Percentiles rank a stretch among this genome's conserved stretches.
Evolutionary conservation across 2,329 filamentous ascomycete genomes (phyloP).

Genomic region (Talaromyces sp.): DNA sequence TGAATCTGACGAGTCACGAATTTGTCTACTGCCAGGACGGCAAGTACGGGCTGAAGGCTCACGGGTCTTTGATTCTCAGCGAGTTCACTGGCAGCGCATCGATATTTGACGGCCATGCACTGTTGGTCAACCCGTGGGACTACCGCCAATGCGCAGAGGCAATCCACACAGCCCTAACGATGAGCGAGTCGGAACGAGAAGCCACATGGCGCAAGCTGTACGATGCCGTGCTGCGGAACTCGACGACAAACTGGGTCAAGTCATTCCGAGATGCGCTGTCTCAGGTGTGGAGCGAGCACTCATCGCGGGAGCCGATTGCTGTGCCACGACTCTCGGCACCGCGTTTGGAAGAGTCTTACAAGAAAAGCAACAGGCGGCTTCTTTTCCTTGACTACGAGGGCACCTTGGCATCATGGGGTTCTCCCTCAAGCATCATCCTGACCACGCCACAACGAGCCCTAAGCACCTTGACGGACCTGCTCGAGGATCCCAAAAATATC

Average conservation of each 20-base stretch:
- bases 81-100: slow-evolving; percentile 92
- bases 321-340: slow-evolving; percentile 76
- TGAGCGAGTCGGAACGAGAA: slow-evolving; percentile 68
- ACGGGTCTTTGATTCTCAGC: slow-evolving; percentile 83
- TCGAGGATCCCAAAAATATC: slow-evolving; percentile 72
- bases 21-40: slow-evolving; percentile 92
- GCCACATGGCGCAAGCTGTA: slow-evolving; percentile 69
- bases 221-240: slow-evolving; percentile 69
- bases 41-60: slow-evolving; percentile 64
- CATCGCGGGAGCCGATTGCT: slow-evolving; percentile 74
- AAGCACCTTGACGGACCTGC: slow-evolving; percentile 73
- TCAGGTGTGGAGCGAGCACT: slow-evolving; percentile 75
- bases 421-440: slow-evolving; percentile 75
- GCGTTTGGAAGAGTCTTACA: slow-evolving; percentile 61
- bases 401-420: slow-evolving; percentile 81
- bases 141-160: slow-evolving; percentile 82
- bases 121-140: slow-evolving; percentile 93
- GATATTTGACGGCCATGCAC: slow-evolving; percentile 71
- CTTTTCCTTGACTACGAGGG: slow-evolving; percentile 94
- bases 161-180: slow-evolving; percentile 76
- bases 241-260: slow-evolving; percentile 80
- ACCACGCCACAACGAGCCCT: slow-evolving; percentile 81
- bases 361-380: slow-evolving; percentile 59
- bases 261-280: slow-evolving; percentile 66
- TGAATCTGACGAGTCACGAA: slow-evolving; percentile 95